Conservation (phyloP, 805 yeast genomes). For the Candida qinlingensis region DNA sequence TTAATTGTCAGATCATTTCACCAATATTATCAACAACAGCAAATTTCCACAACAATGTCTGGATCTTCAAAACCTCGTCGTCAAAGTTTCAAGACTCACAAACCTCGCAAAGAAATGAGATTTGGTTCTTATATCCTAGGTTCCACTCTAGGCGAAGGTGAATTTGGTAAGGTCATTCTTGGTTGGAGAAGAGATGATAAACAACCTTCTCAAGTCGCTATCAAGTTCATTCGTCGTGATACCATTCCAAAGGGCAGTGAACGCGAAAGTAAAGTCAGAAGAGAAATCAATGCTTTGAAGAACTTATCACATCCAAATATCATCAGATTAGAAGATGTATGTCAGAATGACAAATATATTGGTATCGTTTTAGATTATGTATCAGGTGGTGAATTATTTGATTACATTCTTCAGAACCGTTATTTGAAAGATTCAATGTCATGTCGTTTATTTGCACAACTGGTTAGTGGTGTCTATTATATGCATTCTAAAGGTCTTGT, state of each 20-base stretch:
- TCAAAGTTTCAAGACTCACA: constrained; percentile 24
- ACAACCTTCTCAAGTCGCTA: constrained; percentile 75
- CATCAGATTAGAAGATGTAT: constrained; percentile 83
- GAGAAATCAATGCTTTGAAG: constrained; percentile 89
- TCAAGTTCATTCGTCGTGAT: constrained; percentile 84
- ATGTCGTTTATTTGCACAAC: constrained; percentile 83
- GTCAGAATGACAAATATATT: constrained; percentile 90
- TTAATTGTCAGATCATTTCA: too few species aligned
- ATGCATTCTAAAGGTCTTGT: constrained; percentile 66
- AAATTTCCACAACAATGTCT: not conserved
- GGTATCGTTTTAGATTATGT: constrained; percentile 97
- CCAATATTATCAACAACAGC: too few species aligned
- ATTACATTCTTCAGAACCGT: constrained; percentile 81
- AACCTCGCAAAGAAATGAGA: constrained; percentile 59
- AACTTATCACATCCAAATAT: constrained; percentile 90
- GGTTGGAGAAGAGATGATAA: constrained; percentile 91
- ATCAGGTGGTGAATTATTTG: constrained; percentile 94
- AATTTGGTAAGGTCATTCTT: constrained; percentile 93
- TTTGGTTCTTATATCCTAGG: constrained; percentile 91
- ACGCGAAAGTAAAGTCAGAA: constrained; percentile 80
- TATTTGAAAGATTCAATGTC: constrained; percentile 84
- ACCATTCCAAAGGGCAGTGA: constrained; percentile 83
- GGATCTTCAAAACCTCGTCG: constrained; percentile 16
- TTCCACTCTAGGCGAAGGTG: constrained; percentile 95
- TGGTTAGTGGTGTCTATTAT: constrained; percentile 90